phyloP scores from a whole-genome alignment of 2,329 filamentous ascomycete genomes.

The Aspergillus novoparasiticus region DNA sequence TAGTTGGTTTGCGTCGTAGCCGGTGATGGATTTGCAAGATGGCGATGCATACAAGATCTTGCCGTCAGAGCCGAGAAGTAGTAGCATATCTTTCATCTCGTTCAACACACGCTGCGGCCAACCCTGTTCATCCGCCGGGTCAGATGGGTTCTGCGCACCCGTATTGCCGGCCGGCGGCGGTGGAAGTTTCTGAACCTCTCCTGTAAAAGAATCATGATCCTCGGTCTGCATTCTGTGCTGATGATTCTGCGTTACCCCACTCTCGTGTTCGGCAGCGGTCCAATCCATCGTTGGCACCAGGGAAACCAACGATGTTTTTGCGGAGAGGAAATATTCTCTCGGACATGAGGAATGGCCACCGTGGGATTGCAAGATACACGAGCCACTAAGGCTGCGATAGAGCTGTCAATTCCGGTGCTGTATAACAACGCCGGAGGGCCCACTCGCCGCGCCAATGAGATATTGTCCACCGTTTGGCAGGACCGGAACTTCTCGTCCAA shows the following conservation, averaged over 20 bases:
- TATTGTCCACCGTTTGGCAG: neutral
- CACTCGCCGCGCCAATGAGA: conserved; percentile 12
- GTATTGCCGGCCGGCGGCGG: neutral
- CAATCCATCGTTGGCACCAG: conserved; percentile 12
- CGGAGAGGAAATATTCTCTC: conserved; percentile 1
- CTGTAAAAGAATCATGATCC: neutral
- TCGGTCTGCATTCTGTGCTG: neutral
- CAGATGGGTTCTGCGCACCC: neutral
- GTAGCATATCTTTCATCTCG: conserved; percentile 84
- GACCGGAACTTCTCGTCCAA: conserved; percentile 2
- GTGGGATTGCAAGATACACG: conserved; percentile 5
- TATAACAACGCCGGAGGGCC: conserved; percentile 10
- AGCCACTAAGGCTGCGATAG: conserved; percentile 15
- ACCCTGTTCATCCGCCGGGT: conserved; percentile 54
- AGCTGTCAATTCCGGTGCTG: conserved; percentile 22
- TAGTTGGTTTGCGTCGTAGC: conserved; percentile 71
- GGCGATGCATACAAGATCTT: conserved; percentile 85
- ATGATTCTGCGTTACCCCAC: conserved; percentile 6
- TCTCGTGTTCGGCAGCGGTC: conserved; percentile 2
- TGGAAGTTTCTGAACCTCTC: neutral
- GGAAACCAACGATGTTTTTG: conserved; percentile 8
- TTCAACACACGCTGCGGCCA: conserved; percentile 90
- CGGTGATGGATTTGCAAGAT: conserved; percentile 72
- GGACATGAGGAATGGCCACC: conserved; percentile 3
- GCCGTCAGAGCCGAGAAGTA: conserved; percentile 83